Conservation (phyloP, 2,329 filamentous ascomycete genomes). For the Chrysoporthe cubensis region DNA sequence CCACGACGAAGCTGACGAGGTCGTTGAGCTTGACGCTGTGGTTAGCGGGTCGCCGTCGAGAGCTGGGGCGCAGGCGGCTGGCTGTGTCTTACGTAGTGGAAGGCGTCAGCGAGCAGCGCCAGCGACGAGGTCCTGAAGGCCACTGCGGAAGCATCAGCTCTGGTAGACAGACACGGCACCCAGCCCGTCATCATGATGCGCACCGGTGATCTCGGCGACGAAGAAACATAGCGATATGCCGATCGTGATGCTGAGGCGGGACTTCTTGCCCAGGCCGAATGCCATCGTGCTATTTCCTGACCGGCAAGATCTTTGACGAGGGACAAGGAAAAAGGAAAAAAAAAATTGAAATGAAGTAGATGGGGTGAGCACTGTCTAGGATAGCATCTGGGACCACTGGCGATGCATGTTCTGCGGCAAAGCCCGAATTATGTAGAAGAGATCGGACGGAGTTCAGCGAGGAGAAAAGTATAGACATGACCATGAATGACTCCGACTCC, state of each 20-base stretch:
- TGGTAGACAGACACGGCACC: neutral
- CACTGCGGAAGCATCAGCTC: slow-evolving; percentile 43
- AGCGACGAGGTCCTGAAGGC: slow-evolving; percentile 73
- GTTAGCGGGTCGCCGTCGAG: neutral
- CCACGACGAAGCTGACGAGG: slow-evolving; percentile 69
- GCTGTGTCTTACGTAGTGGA: slow-evolving; percentile 66
- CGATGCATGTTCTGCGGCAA: too few species aligned
- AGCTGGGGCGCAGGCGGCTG: neutral
- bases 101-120: slow-evolving; percentile 75
- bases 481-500: neutral
- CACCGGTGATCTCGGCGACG: slow-evolving; percentile 54
- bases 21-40: slow-evolving; percentile 63
- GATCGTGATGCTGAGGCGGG: slow-evolving; percentile 52
- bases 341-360: too few species aligned
- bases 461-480: neutral
- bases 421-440: too few species aligned
- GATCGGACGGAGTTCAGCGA: neutral
- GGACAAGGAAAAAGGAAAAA: too few species aligned
- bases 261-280: slow-evolving; percentile 45
- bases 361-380: too few species aligned
- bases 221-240: slow-evolving; percentile 56
- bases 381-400: too few species aligned
- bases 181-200: slow-evolving; percentile 23
- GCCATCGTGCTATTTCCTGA: slow-evolving; percentile 38
- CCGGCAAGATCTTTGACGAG: too few species aligned